Evolutionary conservation across 2,329 filamentous ascomycete species (phyloP).

Genomic region (Emmonsiellopsis sp.): DNA sequence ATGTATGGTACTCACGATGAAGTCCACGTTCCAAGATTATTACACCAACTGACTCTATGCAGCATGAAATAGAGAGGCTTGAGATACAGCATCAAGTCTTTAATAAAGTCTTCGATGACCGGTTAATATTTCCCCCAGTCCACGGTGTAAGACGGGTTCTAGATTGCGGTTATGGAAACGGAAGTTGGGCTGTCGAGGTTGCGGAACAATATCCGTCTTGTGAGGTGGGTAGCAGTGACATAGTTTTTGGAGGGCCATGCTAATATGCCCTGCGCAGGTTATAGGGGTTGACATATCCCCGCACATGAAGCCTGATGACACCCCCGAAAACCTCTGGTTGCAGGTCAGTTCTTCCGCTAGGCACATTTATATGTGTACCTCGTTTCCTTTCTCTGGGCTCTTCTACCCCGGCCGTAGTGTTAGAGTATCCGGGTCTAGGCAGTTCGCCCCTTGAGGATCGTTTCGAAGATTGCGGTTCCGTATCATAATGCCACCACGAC

Average conservation of each 20-base stretch:
- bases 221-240: conserved; percentile 43
- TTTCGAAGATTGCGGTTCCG: background rate
- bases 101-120: conserved; percentile 54
- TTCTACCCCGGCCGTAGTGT: too few relatives aligned
- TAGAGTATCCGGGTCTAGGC: background rate
- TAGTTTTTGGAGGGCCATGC: background rate
- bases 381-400: background rate
- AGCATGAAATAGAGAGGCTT: conserved; percentile 62
- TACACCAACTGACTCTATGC: conserved; percentile 6
- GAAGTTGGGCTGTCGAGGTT: conserved; percentile 60
- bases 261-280: conserved; percentile 41
- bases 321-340: conserved; percentile 58
- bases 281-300: conserved; percentile 64
- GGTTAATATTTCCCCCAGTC: conserved; percentile 62
- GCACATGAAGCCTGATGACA: conserved; percentile 56
- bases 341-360: conserved; percentile 38
- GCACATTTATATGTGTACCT: background rate
- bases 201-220: conserved; percentile 55
- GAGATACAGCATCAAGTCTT: conserved; percentile 56
- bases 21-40: background rate
- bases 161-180: conserved; percentile 66
- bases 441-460: background rate
- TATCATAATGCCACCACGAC: background rate
- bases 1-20: conserved; percentile 42
- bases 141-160: conserved; percentile 50